These are phyloP conservation scores for Auricularia sp. DNA, from an alignment of 768 basidiomycete species.

Conservation along the genomic window DNA sequence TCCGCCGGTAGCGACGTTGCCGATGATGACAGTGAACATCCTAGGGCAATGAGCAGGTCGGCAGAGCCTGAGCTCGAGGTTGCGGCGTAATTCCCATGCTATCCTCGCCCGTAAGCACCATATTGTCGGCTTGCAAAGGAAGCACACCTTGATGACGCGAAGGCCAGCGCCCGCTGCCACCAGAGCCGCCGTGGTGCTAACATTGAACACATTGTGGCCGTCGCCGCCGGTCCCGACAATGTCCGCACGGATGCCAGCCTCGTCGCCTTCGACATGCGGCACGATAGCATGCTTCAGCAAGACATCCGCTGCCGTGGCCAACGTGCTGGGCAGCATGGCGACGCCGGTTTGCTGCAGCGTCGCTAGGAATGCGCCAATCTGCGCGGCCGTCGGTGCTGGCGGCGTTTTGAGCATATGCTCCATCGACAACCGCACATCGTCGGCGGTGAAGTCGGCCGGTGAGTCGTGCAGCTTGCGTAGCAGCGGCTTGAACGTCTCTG, in stretches of 20 bases:
- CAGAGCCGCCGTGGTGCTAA: constrained; percentile 87
- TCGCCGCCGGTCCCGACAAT: constrained; percentile 95
- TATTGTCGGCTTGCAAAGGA: background rate
- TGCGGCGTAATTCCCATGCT: constrained; percentile 88
- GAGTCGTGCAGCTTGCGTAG: constrained; percentile 52
- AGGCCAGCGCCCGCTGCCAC: constrained; percentile 93
- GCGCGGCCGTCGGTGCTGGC: constrained; percentile 50
- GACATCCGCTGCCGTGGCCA: constrained; percentile 70
- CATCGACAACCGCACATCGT: constrained; percentile 65
- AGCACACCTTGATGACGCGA: constrained; percentile 76
- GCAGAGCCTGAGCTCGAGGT: constrained; percentile 93
- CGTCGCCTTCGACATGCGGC: constrained; percentile 43
- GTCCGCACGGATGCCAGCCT: constrained; percentile 39
- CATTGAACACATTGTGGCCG: constrained; percentile 92
- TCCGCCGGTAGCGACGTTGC: constrained; percentile 41
- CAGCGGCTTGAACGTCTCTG: constrained; percentile 70
- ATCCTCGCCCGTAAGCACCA: constrained; percentile 2
- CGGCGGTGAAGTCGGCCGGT: constrained; percentile 28
- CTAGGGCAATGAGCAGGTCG: constrained; percentile 79
- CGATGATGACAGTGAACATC: constrained; percentile 54
- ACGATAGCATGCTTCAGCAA: constrained; percentile 59
- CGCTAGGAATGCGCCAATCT: constrained; percentile 85
- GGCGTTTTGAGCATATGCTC: constrained; percentile 58
- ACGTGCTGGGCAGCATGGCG: constrained; percentile 63
- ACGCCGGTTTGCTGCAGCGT: constrained; percentile 72